Evolutionary conservation across 2,329 filamentous ascomycete species (phyloP).

Genomic region (Penicillium glabrum): DNA sequence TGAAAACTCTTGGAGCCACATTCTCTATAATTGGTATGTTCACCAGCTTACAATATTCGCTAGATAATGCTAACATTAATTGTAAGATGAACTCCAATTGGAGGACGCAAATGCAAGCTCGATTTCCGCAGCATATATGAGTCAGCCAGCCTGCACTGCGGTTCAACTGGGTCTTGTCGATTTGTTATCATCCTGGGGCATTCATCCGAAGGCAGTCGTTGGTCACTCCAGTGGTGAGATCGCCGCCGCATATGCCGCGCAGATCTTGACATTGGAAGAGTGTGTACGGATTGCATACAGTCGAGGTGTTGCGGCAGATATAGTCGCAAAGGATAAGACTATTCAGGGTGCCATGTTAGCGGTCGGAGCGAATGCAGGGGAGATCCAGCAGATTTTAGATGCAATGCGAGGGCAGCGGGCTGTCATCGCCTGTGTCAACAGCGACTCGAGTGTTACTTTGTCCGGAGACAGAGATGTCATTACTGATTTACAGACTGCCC

Average conservation of each 20-base stretch:
- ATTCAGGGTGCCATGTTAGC: slow-evolving; percentile 29
- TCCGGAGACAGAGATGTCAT: slow-evolving; percentile 24
- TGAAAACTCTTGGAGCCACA: slow-evolving; percentile 18
- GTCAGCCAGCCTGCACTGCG: slow-evolving; percentile 32
- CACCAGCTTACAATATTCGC: neutral
- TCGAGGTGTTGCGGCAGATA: slow-evolving; percentile 22
- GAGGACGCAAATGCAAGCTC: slow-evolving; percentile 15
- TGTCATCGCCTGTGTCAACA: slow-evolving; percentile 28
- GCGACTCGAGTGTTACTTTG: slow-evolving; percentile 25
- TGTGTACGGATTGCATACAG: slow-evolving; percentile 26
- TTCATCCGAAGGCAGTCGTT: slow-evolving; percentile 25
- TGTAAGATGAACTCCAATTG: slow-evolving; percentile 22
- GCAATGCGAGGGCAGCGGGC: slow-evolving; percentile 16
- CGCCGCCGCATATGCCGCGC: slow-evolving; percentile 33
- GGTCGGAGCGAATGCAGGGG: slow-evolving; percentile 19
- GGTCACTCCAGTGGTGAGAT: slow-evolving; percentile 37
- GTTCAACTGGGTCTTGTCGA: slow-evolving; percentile 33
- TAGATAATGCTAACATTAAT: neutral
- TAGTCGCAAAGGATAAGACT: slow-evolving; percentile 13
- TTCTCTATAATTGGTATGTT: slow-evolving; percentile 26
- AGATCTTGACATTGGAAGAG: slow-evolving; percentile 17
- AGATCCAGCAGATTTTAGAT: slow-evolving; percentile 19
- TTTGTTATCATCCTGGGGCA: slow-evolving; percentile 26
- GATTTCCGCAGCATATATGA: slow-evolving; percentile 27
- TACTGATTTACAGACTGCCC: slow-evolving; percentile 11